phyloP scores from a whole-genome alignment of 148 eudicot genomes.

The Suaeda aralocaspica region DNA sequence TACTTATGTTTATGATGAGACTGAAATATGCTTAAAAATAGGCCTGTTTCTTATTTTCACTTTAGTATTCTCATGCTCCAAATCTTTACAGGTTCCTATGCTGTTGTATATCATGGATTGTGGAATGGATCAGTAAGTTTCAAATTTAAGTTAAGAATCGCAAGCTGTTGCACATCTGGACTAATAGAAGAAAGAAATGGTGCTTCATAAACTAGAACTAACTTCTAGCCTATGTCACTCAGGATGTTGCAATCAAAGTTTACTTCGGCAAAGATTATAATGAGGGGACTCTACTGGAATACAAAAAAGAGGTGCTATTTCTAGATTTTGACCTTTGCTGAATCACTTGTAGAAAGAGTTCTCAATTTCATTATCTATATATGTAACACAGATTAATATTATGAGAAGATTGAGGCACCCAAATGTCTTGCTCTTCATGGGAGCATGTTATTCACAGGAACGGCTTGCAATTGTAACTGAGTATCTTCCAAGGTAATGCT shows the following conservation, averaged over 20 bases:
- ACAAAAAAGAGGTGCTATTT: constrained; percentile 60
- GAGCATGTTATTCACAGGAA: constrained; percentile 67
- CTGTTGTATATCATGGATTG: constrained; percentile 69
- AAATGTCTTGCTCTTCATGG: constrained; percentile 90
- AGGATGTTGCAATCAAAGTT: constrained; percentile 91
- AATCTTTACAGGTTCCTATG: constrained; percentile 57
- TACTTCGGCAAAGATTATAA: constrained; percentile 51
- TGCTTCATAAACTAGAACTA: not conserved
- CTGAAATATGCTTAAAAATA: not conserved
- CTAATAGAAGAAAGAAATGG: not conserved
- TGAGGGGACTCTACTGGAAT: constrained; percentile 51
- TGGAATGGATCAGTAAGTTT: constrained; percentile 87
- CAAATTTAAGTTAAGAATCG: not conserved
- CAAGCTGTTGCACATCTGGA: not conserved
- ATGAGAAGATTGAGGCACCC: constrained; percentile 87
- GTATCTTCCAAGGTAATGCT: constrained; percentile 62
- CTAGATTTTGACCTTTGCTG: not conserved
- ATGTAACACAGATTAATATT: constrained; percentile 50
- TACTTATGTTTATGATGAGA: not conserved
- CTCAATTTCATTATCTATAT: not conserved
- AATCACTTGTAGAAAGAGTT: not conserved
- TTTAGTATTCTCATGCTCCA: not conserved
- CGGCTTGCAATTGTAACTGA: constrained; percentile 81
- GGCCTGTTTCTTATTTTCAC: not conserved
- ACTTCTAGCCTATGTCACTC: constrained; percentile 18